Evolutionary conservation across 495 filamentous ascomycete species (phyloP).

Genomic region (Podospora pseudoanserina): DNA sequence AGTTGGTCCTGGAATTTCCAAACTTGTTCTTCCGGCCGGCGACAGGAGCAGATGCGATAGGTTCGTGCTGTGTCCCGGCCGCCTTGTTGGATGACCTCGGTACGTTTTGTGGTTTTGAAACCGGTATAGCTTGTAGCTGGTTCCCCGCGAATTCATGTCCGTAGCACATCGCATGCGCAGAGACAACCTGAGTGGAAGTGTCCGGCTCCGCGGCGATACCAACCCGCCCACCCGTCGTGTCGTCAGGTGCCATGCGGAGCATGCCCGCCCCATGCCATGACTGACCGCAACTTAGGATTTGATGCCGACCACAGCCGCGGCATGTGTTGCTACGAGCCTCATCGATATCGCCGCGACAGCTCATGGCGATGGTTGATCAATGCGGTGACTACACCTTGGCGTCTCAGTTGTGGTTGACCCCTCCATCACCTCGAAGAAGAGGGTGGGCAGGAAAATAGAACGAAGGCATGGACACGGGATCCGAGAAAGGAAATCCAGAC

Average conservation of each 20-base stretch:
- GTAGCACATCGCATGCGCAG: slow-evolving; percentile 14
- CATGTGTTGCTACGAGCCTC: slow-evolving; percentile 1
- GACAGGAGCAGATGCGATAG: slow-evolving; percentile 7
- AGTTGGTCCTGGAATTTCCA: slow-evolving; percentile 20
- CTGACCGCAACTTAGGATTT: slow-evolving; percentile 21
- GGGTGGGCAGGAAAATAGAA: slow-evolving; percentile 7
- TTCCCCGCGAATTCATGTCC: slow-evolving; percentile 16
- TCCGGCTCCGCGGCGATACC: slow-evolving; percentile 16
- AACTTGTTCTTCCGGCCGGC: slow-evolving; percentile 26
- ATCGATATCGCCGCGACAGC: slow-evolving; percentile 20
- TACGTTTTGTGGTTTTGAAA: neutral
- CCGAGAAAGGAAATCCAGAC: slow-evolving; percentile 14
- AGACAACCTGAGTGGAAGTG: neutral
- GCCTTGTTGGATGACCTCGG: slow-evolving; percentile 11
- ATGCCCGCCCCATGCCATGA: slow-evolving; percentile 9
- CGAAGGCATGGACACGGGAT: slow-evolving; percentile 1
- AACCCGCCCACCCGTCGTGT: slow-evolving; percentile 11
- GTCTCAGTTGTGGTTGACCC: slow-evolving; percentile 7
- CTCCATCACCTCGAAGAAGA: slow-evolving; percentile 8
- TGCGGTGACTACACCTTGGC: slow-evolving; percentile 17
- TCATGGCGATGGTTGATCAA: slow-evolving; percentile 21
- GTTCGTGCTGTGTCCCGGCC: slow-evolving; percentile 8
- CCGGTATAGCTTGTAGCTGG: slow-evolving; percentile 5
- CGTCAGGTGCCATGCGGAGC: slow-evolving; percentile 4
- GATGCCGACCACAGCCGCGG: slow-evolving; percentile 23